These are phyloP conservation scores for Zizania palustris DNA, from an alignment of 202 grass and related monocot genomes.

Conservation along the genomic window DNA sequence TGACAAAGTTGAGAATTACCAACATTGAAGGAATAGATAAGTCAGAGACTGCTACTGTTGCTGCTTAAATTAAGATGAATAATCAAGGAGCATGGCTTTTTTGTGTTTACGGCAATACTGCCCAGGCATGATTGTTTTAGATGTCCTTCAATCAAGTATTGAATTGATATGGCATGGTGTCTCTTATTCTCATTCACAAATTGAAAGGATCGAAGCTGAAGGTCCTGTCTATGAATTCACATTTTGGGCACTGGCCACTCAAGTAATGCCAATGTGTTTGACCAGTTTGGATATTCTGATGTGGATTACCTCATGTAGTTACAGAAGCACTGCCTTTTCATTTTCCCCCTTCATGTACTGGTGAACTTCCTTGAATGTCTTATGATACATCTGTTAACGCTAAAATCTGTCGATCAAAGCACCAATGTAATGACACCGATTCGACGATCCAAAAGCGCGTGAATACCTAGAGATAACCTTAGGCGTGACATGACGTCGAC, in stretches of 20 bases:
- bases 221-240: neutral
- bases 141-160: slow-evolving; percentile 14
- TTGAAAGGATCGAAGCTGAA: slow-evolving; percentile 36
- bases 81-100: slow-evolving; percentile 5
- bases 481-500: too few species aligned
- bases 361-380: too few species aligned
- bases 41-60: slow-evolving; percentile 46
- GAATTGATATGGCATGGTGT: slow-evolving; percentile 14
- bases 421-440: too few species aligned
- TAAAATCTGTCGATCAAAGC: too few species aligned
- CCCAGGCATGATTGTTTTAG: slow-evolving; percentile 12
- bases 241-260: neutral
- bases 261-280: neutral
- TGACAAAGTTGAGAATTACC: slow-evolving; percentile 91
- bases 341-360: too few species aligned
- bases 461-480: too few species aligned
- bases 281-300: too few species aligned
- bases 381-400: too few species aligned
- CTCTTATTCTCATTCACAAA: slow-evolving; percentile 22
- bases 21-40: slow-evolving; percentile 86
- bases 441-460: too few species aligned
- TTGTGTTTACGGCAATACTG: slow-evolving; percentile 27
- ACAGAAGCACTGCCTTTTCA: too few species aligned
- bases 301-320: too few species aligned
- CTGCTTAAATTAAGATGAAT: slow-evolving; percentile 52